A percentile compares a stretch with the other conserved stretches of the same genome.
These are phyloP conservation scores for Arbutus unedo DNA, from an alignment of 148 eudicot genomes.

Conservation along the genomic window DNA sequence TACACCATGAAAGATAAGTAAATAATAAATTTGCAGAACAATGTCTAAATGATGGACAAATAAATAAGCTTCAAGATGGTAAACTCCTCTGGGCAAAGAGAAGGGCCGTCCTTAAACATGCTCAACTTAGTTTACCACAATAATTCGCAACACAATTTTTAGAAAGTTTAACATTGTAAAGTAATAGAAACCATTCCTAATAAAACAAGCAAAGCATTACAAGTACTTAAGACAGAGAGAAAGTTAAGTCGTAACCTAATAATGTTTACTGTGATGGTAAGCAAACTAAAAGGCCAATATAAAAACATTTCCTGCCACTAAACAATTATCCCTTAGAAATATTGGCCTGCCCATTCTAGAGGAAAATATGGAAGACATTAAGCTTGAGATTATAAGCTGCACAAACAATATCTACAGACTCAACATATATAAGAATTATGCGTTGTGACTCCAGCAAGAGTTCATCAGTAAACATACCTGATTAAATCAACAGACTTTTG, in stretches of 20 bases:
- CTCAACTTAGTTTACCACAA: neutral
- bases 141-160: neutral
- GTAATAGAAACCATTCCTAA: neutral
- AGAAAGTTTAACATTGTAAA: neutral
- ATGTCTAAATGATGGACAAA: neutral
- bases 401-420: neutral
- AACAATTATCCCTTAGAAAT: slow-evolving; percentile 1
- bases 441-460: neutral
- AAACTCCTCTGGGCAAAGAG: neutral
- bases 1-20: neutral
- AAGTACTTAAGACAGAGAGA: neutral
- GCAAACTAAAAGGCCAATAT: slow-evolving; percentile 6
- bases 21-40: neutral
- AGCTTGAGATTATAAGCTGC: neutral
- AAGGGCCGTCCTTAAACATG: neutral
- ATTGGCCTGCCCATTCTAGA: neutral
- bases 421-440: neutral
- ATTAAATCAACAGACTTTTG: slow-evolving; percentile 38
- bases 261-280: neutral
- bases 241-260: neutral
- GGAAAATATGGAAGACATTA: neutral
- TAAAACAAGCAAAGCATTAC: neutral
- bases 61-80: neutral
- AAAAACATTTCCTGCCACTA: neutral
- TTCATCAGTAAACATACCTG: slow-evolving; percentile 35